Evolutionary conservation across 495 filamentous ascomycete genomes (phyloP), one percentile per base, ranked within the genome.

Genomic region (Hypomontagnella submonticulosa): DNA sequence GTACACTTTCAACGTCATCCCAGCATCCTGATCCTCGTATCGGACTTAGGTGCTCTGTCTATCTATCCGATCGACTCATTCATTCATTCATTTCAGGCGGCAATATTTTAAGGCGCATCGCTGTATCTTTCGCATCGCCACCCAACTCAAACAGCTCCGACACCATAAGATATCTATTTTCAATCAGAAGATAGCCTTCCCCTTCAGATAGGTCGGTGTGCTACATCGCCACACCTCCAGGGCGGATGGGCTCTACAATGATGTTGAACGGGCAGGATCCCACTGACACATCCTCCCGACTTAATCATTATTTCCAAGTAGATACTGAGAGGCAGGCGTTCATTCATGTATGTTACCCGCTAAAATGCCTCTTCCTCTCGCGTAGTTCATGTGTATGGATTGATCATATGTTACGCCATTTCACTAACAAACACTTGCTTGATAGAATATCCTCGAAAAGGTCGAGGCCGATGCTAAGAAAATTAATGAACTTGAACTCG

Each of bases 401-500:
- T n/a, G n/a, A n/a, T n/a, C n/a, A n/a, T n/a, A n/a, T n/a, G n/a
- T n/a, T n/a, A n/a, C n/a, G n/a, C n/a, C n/a, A n/a, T n/a, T n/a
- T n/a, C n/a, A n/a, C n/a, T n/a, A n/a, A n/a, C n/a, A n/a, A n/a
- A n/a, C 18, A 10, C 7, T 5, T 11, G 11, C 32, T 1, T 42
- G 30, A n/a, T 32, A 70, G 67, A 62, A 20, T 62, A 70, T 70
- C 33, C 57, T 70, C 15, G 48, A 61, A 13, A 66, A 61, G 41
- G 12, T 61, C 19, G 57, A 70, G 30, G 23, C 46, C n/a, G 57
- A 57, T 55, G 33, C 56, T 46, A 62, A 67, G 50, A 72, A 47
- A 36, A 68, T 74, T 67, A 46, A 50, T 47, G 61, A 70, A 16
- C 66, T 74, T 41, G 66, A 72, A 48, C 66, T 74, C 37, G 71